Percentiles rank a stretch among this genome's conserved stretches.
These are phyloP conservation scores for Claviceps sp. DNA, from an alignment of 2,329 filamentous ascomycete species.

Conservation along the genomic window DNA sequence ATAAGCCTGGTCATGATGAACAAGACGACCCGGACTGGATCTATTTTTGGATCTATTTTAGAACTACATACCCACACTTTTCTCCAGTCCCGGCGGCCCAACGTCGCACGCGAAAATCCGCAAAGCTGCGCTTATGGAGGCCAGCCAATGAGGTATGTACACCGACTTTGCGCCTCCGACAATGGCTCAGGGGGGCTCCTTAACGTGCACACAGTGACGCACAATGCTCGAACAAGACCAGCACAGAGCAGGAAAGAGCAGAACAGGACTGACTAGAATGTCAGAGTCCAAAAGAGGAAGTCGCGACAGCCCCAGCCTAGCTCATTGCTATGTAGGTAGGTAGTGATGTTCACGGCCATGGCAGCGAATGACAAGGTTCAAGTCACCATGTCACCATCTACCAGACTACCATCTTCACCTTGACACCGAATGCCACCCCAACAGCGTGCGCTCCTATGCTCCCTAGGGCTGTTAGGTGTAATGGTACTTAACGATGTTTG, in stretches of 20 bases:
- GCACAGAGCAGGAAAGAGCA: neutral
- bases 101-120: constrained; percentile 3
- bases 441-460: too few relatives aligned
- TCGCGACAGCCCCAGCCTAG: constrained; percentile 1
- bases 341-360: neutral
- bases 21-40: constrained; percentile 12
- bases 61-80: constrained; percentile 12
- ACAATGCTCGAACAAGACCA: neutral
- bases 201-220: neutral
- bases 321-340: neutral
- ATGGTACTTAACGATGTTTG: too few relatives aligned
- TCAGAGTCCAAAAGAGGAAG: constrained; percentile 5
- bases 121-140: constrained; percentile 31
- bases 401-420: too few relatives aligned
- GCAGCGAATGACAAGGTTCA: neutral
- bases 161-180: neutral
- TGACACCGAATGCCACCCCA: too few relatives aligned
- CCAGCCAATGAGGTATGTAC: constrained; percentile 25
- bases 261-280: neutral
- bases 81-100: neutral
- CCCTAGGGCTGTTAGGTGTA: too few relatives aligned
- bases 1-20: constrained; percentile 13
- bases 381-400: constrained; percentile 2
- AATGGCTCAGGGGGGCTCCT: neutral
- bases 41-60: constrained; percentile 31